Base-by-base conservation (phyloP, 2,329 filamentous ascomycete genomes). In the Cyclaneusma minus region DNA sequence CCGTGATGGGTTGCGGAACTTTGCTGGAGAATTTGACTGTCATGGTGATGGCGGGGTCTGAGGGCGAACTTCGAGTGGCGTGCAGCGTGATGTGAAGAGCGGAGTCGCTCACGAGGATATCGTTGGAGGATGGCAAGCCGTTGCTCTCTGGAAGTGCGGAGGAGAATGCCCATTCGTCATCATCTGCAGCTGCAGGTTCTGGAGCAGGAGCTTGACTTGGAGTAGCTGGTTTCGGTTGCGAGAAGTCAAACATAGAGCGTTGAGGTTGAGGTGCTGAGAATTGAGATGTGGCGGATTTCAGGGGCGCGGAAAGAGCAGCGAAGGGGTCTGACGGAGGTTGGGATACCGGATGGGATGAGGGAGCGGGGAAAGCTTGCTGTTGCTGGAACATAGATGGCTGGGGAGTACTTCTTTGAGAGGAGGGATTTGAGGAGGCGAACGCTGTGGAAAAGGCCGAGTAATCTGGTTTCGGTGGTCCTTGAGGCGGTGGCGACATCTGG, bases 111-210 rank as follows among this genome's bases (percentile, higher is more conserved):
- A 94, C 68, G 3, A 62, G 64, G 12, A 77, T 56, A 24, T 68
- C 68, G 37, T 81, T 52, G 42, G 11, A 59, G 43, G 38, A 35
- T 16, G 27, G 56, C 43, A 10, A 51, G 34, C 33, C 68, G 60
- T 3, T 60, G 51, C 15, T 51, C 31, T 68, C 62, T 3, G 87
- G 87, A 9, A 94, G 61, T 0, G 87, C 76, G 0, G 87, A 95
- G 3, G 81, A 72, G 49, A 95, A 95, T 13, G 72, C 79, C 85
- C 87, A 95, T 44, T 95, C 87, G 36, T 95, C 87, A 26, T 94
- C 87, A 23, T 80, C 70, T 26, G 57, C 58, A 6, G 55, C 43
- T 23, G 42, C 37, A 30, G 36, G 43, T 36, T 31, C 42, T 42
- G 33, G 12, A 42, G 35, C 36, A 22, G 32, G 32, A 4, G 47